Evolutionary conservation across 805 yeast species (phyloP), one percentile per base, ranked within the genome.

Genomic region (Priceomyces haplophilus): DNA sequence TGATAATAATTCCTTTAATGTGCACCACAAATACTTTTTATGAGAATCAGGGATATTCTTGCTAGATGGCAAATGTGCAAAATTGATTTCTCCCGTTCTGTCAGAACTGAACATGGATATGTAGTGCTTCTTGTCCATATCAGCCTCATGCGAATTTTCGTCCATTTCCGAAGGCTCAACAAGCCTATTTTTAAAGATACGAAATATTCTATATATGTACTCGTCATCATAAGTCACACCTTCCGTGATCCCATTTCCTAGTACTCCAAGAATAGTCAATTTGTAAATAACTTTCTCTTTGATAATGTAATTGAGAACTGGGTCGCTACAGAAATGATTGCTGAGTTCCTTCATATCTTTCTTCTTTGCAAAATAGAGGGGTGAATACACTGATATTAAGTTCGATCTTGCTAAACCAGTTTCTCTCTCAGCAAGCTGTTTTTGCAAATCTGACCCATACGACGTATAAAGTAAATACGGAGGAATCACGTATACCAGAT

Each of bases 381-480:
- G 55, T 15, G 69, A 57, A 31, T 49, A 48, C 2, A 55, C 43
- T 3, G 62, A 52, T 13, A 65, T 50, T 23, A 54, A 58, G 48
- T 67, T 67, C 18, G 50, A 40, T 24, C 42, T 37, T 4, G 58
- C 61, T 46, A 67, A 52, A 23, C 54, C 55, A 12, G 54, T 56
- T 43, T 62, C 58, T 31, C 50, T 39, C 27, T 41, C 38, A 18
- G 47, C 40, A 25, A 69, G 47, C 24, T 58, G 54, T 38, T 52
- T 50, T 40, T 64, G 61, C 11, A 67, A 52, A 37, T 53, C 52
- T 4, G 61, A 59, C 1, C 76, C 76, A 15, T 57, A 47, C 34
- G 66, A 57, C 4, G 73, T 64, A 39, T 67, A 54, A 13, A 70
- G 64, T 29, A 70, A 54, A 48, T 71, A 71, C 7, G 76, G 76